phyloP scores from a whole-genome alignment of 2,329 filamentous ascomycete genomes.

The Apiospora kogelbergensis region DNA sequence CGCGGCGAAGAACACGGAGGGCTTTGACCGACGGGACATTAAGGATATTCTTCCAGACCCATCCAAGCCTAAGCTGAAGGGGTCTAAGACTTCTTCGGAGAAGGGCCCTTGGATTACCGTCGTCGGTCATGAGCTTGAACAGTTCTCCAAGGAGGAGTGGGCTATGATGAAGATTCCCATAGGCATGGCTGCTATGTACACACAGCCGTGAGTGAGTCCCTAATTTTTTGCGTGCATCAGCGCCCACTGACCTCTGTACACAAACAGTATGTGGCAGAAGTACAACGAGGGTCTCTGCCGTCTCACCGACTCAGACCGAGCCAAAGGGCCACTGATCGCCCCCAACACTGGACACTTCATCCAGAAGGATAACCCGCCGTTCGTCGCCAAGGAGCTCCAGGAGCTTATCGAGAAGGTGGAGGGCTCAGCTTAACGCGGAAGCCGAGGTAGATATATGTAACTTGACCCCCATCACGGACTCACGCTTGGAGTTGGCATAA shows the following conservation, averaged over 20 bases:
- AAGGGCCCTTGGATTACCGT: conserved; percentile 45
- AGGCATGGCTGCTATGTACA: conserved; percentile 46
- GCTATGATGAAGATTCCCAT: conserved; percentile 26
- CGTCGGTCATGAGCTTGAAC: conserved; percentile 53
- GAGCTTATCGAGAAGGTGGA: not conserved
- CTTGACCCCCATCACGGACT: too few species aligned
- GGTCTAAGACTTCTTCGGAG: conserved; percentile 27
- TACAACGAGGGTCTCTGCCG: conserved; percentile 53
- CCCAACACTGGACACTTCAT: conserved; percentile 54
- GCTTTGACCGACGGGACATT: conserved; percentile 46
- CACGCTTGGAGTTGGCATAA: too few species aligned
- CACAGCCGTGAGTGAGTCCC: conserved; percentile 47
- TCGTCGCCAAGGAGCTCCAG: conserved; percentile 34
- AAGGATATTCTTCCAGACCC: conserved; percentile 41
- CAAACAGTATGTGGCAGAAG: conserved; percentile 41
- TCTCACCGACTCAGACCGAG: conserved; percentile 41
- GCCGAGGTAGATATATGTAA: too few species aligned
- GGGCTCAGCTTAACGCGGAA: not conserved
- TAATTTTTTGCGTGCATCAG: too few species aligned
- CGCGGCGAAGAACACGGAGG: conserved; percentile 49
- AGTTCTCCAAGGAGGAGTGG: conserved; percentile 47
- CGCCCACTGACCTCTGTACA: conserved; percentile 14
- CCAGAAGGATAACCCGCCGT: conserved; percentile 50
- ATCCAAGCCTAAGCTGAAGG: conserved; percentile 40
- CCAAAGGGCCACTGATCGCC: conserved; percentile 41